Percentiles rank a stretch among this genome's conserved stretches.
These are phyloP conservation scores for Xylaria castorea DNA, from an alignment of 495 filamentous ascomycete species.

Conservation along the genomic window DNA sequence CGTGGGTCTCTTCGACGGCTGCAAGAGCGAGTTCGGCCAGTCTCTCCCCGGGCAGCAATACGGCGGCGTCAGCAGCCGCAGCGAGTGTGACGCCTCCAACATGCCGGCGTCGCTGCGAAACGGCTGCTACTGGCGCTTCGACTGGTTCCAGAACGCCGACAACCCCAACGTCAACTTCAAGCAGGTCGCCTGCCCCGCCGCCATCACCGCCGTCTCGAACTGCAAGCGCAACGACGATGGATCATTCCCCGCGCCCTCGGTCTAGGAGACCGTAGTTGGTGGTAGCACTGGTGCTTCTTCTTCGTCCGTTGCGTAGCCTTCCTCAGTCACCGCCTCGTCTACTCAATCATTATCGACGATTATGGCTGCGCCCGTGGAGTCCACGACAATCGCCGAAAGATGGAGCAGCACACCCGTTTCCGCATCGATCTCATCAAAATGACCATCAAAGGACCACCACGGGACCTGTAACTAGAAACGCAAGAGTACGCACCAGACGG, in stretches of 20 bases:
- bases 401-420: too few species aligned
- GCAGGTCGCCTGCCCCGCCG: slow-evolving; percentile 61
- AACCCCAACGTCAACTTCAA: slow-evolving; percentile 61
- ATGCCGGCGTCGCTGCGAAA: slow-evolving; percentile 58
- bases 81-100: slow-evolving; percentile 48
- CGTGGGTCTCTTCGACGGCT: slow-evolving; percentile 63
- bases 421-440: too few species aligned
- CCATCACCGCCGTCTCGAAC: slow-evolving; percentile 57
- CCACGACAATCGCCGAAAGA: too few species aligned
- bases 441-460: too few species aligned
- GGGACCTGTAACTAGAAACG: too few species aligned
- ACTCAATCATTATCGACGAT: too few species aligned
- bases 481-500: too few species aligned
- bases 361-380: too few species aligned
- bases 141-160: slow-evolving; percentile 64
- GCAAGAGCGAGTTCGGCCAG: slow-evolving; percentile 55
- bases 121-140: slow-evolving; percentile 66
- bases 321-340: too few species aligned
- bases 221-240: slow-evolving; percentile 49
- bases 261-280: background rate
- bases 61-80: slow-evolving; percentile 58
- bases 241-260: slow-evolving; percentile 35
- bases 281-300: too few species aligned
- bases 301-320: too few species aligned
- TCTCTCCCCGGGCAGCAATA: slow-evolving; percentile 62